Conservation (phyloP, 345 rosid species). For the Citrus glauca region DNA sequence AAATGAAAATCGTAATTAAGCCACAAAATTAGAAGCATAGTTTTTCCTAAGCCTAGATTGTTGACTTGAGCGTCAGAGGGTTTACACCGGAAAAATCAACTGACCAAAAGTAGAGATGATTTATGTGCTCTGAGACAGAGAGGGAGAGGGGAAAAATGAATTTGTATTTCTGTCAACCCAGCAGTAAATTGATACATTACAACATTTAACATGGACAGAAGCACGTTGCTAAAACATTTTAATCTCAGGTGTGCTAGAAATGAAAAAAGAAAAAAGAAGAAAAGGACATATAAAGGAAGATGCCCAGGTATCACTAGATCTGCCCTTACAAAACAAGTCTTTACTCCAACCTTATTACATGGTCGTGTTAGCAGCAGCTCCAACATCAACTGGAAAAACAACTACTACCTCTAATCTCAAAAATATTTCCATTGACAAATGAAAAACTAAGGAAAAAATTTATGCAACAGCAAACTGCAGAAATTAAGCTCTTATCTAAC, state of each 20-base stretch:
- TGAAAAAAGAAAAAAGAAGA: background rate
- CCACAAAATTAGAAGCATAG: no score
- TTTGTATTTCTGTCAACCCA: background rate
- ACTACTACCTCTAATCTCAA: background rate
- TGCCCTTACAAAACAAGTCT: background rate
- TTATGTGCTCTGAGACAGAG: background rate
- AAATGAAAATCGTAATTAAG: no score
- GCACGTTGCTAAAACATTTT: background rate
- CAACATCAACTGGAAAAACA: background rate
- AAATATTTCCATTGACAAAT: background rate
- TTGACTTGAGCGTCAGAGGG: no score
- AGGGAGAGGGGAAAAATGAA: background rate
- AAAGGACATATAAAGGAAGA: background rate
- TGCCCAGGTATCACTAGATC: background rate
- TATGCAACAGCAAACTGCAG: background rate
- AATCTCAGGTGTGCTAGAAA: background rate
- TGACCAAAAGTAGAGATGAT: no score
- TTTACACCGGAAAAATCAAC: no score
- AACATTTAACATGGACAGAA: background rate
- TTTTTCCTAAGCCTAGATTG: no score
- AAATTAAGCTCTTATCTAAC: conserved; percentile 2
- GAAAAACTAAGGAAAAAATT: background rate
- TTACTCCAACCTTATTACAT: background rate
- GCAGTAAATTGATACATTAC: background rate
- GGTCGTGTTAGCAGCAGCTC: background rate